Conservation (phyloP, 2,329 filamentous ascomycete genomes). For the Dendryphion nanum region DNA sequence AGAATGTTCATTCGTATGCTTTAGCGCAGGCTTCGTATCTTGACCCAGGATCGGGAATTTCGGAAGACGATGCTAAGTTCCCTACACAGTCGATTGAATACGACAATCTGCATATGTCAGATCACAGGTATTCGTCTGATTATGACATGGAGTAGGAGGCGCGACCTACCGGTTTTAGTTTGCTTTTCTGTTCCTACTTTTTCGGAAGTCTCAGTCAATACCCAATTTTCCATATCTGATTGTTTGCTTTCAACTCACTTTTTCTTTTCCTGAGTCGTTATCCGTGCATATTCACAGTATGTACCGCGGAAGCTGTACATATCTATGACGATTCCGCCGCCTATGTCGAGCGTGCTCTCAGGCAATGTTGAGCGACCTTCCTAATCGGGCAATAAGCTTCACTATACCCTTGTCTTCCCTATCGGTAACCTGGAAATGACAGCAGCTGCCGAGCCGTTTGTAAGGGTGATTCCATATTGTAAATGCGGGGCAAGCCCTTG, state of each 20-base stretch:
- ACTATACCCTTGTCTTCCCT: background rate
- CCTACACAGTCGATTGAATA: background rate
- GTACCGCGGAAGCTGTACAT: too few species aligned
- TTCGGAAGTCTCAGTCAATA: too few species aligned
- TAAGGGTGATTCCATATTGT: too few species aligned
- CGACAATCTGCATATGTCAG: background rate
- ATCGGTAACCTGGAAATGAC: constrained; percentile 3
- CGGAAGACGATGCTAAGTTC: constrained; percentile 4
- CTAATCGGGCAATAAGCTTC: constrained; percentile 5
- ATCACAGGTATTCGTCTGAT: too few species aligned
- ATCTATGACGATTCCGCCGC: background rate
- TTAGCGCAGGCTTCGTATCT: constrained; percentile 14
- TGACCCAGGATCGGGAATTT: background rate
- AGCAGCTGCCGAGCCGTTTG: constrained; percentile 6
- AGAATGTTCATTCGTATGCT: constrained; percentile 22
- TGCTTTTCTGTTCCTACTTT: too few species aligned
- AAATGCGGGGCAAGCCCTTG: too few species aligned
- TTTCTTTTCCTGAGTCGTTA: too few species aligned
- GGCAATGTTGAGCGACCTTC: constrained; percentile 5
- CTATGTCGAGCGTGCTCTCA: background rate
- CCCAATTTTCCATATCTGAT: too few species aligned
- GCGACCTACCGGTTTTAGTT: too few species aligned
- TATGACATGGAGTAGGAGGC: too few species aligned
- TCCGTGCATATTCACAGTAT: too few species aligned
- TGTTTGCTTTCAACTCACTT: too few species aligned